Evolutionary conservation across 2,329 filamentous ascomycete species (phyloP), one percentile per base, ranked within the genome.

Genomic region (Exophiala alcalophila): DNA sequence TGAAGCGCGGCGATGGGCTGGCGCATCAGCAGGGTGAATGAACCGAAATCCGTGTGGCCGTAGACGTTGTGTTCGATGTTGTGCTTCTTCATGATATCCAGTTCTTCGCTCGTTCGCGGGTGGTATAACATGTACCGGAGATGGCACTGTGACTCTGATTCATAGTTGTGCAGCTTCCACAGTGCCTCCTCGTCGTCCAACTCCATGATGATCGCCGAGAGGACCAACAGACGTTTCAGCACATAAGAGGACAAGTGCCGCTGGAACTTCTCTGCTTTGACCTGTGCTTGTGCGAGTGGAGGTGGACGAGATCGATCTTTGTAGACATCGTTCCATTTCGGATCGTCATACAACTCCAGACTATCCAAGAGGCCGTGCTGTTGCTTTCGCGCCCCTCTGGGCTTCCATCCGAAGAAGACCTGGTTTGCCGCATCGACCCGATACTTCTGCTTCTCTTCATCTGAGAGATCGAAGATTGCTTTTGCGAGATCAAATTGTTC

Each of bases 71-170:
- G 61, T 39, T 69, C 70, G 1, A 72, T 61, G 26, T 61, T 60
- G 1, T 69, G 65, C 1, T 63, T 62, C 31, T 61, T 64, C 10
- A 63, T 66, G 37, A 69, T 70, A 5, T 63, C 66, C 34, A 68
- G 69, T 34, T 74, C 70, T 16, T 73, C 68, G 0, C 61, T 57
- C 0, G 65, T 67, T 25, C 74, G 71, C 2, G 69, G 67, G 10
- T 67, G 64, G 52, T 78, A 79, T 26, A 70, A 67, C 76, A 81
- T 80, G 58, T 80, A 81, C 2, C 79, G 69, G 16, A 80, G 66
- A 40, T 80, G 76, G 18, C 76, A 75, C 49, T 80, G 76, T 12
- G 72, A 70, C 25, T 72, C 68, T 9, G 71, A 67, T 2, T 78
- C 70, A 61, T 80, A 83, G 9, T 64, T 66, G 60, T 83, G 79